phyloP scores from a whole-genome alignment of 2,329 filamentous ascomycete genomes.

The Phaeosphaeriaceae sp. region DNA sequence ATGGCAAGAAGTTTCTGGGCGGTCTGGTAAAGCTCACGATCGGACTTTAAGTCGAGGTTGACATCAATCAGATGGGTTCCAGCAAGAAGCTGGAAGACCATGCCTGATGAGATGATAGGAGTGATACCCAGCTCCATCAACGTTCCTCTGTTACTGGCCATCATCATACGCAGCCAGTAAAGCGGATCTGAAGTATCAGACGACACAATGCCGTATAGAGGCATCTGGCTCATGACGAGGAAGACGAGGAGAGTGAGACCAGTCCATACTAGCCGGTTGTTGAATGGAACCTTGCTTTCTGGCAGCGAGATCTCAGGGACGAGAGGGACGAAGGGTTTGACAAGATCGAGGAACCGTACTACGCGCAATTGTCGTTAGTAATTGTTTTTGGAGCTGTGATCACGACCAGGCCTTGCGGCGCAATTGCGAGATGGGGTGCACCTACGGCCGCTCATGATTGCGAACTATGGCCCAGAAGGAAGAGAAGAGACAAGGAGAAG shows the following conservation, averaged over 20 bases:
- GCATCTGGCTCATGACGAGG: constrained; percentile 99
- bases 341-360: constrained; percentile 99
- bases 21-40: constrained; percentile 99
- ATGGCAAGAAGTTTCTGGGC: constrained; percentile 93
- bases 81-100: constrained; percentile 99
- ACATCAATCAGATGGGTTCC: constrained; percentile 99
- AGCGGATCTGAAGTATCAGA: constrained; percentile 94
- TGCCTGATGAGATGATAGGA: constrained; percentile 98
- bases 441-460: constrained; percentile 67
- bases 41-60: constrained; percentile 99
- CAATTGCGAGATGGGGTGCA: constrained; percentile 42
- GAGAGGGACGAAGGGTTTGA: constrained; percentile 99
- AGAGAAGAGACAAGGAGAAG: constrained; percentile 43
- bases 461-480: constrained; percentile 42
- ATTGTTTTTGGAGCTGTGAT: constrained; percentile 12
- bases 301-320: constrained; percentile 88
- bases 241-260: constrained; percentile 88
- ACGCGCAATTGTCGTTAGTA: constrained; percentile 33
- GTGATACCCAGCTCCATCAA: constrained; percentile 95
- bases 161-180: constrained; percentile 99
- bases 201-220: constrained; percentile 95
- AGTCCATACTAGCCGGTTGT: constrained; percentile 71
- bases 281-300: constrained; percentile 98
- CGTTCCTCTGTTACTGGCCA: constrained; percentile 97
- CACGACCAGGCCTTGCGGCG: constrained; percentile 15